These are phyloP conservation scores for Phytophthora rubi DNA, from an alignment of 352 stramenopile species.

Conservation along the genomic window DNA sequence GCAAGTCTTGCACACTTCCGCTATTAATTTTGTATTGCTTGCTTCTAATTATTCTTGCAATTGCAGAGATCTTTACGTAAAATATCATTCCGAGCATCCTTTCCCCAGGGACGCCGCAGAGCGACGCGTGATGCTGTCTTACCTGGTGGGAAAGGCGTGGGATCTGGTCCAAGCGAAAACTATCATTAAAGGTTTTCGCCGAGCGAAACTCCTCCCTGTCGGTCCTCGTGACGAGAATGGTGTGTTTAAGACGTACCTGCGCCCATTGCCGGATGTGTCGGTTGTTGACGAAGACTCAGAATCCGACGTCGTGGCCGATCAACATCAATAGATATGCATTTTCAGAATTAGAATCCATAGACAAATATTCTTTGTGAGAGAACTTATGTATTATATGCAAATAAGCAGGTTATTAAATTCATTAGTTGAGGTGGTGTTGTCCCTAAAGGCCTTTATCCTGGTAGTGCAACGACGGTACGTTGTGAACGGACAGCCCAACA, in stretches of 20 bases:
- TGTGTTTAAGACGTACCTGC: not conserved
- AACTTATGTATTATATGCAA: too few species aligned
- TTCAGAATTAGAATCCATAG: too few species aligned
- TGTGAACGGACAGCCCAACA: too few species aligned
- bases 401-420: too few species aligned
- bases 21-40: not conserved
- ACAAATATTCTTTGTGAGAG: too few species aligned
- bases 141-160: slow-evolving; percentile 1
- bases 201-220: not conserved
- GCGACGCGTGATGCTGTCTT: not conserved
- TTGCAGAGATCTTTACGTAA: not conserved
- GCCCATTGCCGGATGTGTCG: too few species aligned
- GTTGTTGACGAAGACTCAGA: too few species aligned
- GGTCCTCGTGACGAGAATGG: not conserved
- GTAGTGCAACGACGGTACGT: too few species aligned
- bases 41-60: too few species aligned
- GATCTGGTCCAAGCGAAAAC: not conserved
- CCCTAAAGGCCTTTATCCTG: not conserved
- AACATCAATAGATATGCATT: too few species aligned
- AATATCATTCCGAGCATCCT: slow-evolving; percentile 3
- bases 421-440: not conserved
- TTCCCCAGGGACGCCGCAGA: not conserved
- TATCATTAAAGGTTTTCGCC: slow-evolving; percentile 2
- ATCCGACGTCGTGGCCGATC: too few species aligned
- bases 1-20: slow-evolving; percentile 1